Base-by-base conservation (phyloP, 1,139 yeast species). In the Yamadazyma aaseri region DNA sequence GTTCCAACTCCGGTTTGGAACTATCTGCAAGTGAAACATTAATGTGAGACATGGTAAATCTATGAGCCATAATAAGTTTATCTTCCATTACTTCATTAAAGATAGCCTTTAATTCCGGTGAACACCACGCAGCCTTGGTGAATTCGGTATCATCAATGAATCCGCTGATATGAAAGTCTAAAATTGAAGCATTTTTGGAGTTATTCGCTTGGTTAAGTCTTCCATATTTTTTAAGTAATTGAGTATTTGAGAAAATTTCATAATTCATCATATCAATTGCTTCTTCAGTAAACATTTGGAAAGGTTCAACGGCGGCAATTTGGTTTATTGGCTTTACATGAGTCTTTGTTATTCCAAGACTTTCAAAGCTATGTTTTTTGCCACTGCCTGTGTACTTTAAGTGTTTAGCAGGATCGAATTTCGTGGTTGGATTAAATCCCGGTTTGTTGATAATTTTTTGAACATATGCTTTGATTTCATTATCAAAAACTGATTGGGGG, bases 101-200 rank as follows among this genome's bases (percentile, higher is more conserved):
- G 15, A 58, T 51, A 11, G 42, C 41, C 29, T 39, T 29, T 0
- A 58, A 32, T 34, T 46, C 52, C 8, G 53, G 49, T 29, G 49
- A 44, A 12, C 36, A 39, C 46, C 51, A 53, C 6, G 60, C 47
- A 3, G 50, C 52, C 10, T 47, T 36, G 3, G 57, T 44, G 33
- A 61, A 61, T 14, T 51, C 58, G 6, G 60, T 52, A 15, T 33
- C 36, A n/a, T 42, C 38, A 14, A 50, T 38, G 34, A 53, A 60
- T 17, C 62, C 62, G 31, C 64, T 58, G 25, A 60, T 42, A 31
- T 55, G 62, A 39, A 60, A 55, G 40, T 60, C 65, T 20, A 50
- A 39, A 11, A 35, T 21, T 6, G 53, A 47, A 17, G 53, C 49
- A 11, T 45, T 45, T 8, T 43, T 55, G 13, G 58, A 46, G 23